Evolutionary conservation across 805 yeast genomes (phyloP).

Genomic region (Yamadazyma tumulicola): DNA sequence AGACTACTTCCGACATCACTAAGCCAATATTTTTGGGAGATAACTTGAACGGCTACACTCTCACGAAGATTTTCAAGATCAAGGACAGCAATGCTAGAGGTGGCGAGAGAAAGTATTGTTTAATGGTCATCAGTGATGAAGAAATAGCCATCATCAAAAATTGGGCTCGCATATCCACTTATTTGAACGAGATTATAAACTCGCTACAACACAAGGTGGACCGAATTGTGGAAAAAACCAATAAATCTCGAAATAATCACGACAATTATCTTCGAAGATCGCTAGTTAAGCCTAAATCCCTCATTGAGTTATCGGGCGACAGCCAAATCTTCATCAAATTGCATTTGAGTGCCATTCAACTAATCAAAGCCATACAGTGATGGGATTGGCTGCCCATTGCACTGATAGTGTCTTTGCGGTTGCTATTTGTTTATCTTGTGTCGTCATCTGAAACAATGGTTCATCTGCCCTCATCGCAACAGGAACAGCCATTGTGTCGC

Average conservation of each 20-base stretch:
- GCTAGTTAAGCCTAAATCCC: slow-evolving; percentile 51
- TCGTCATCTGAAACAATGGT: too few relatives aligned
- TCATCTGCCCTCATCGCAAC: too few relatives aligned
- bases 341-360: slow-evolving; percentile 61
- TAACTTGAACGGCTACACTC: slow-evolving; percentile 54
- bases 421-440: too few relatives aligned
- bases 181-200: slow-evolving; percentile 21
- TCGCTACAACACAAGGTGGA: slow-evolving; percentile 28
- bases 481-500: too few relatives aligned
- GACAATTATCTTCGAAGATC: slow-evolving; percentile 58
- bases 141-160: slow-evolving; percentile 50
- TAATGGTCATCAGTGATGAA: slow-evolving; percentile 54
- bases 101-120: slow-evolving; percentile 63
- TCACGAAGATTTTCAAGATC: slow-evolving; percentile 58
- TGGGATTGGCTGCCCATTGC: too few relatives aligned
- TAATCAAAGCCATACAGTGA: slow-evolving; percentile 29
- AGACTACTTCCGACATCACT: slow-evolving; percentile 55
- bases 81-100: slow-evolving; percentile 69
- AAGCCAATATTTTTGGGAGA: slow-evolving; percentile 67
- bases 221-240: slow-evolving; percentile 8
- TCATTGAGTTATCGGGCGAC: slow-evolving; percentile 55
- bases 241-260: slow-evolving; percentile 21
- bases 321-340: slow-evolving; percentile 51
- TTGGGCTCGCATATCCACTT: slow-evolving; percentile 50
- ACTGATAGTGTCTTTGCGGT: too few relatives aligned